Evolutionary conservation across 495 filamentous ascomycete genomes (phyloP).

Genomic region (Massariosphaeria phaeospora): DNA sequence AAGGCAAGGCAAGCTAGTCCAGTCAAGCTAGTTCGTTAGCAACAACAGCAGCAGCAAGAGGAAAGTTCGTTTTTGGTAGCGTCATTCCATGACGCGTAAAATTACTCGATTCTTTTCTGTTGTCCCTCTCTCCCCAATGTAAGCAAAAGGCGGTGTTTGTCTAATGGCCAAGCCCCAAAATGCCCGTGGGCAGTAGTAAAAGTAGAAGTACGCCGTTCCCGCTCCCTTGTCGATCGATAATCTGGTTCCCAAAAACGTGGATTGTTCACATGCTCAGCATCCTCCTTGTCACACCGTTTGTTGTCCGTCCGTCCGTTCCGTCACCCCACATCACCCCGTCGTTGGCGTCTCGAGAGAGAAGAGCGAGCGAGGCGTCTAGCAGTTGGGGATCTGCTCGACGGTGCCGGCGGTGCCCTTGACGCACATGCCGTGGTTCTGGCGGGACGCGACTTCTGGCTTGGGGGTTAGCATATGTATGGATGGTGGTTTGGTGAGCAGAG

Average conservation of each 20-base stretch:
- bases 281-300: background rate
- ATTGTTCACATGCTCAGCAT: background rate
- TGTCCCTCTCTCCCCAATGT: background rate
- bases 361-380: constrained; percentile 4
- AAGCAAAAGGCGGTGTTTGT: background rate
- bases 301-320: background rate
- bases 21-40: too few relatives aligned
- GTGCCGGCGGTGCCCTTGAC: constrained; percentile 9
- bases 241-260: background rate
- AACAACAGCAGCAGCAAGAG: too few relatives aligned
- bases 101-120: background rate
- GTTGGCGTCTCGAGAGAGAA: background rate
- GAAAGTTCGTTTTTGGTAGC: background rate
- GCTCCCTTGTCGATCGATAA: background rate
- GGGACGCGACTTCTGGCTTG: constrained; percentile 11
- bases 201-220: background rate
- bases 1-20: too few relatives aligned
- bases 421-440: constrained; percentile 33
- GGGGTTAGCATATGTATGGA: background rate
- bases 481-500: background rate
- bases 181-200: background rate
- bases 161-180: background rate
- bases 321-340: background rate
- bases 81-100: background rate
- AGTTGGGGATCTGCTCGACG: constrained; percentile 15